Conservation (phyloP, 1,139 yeast species). For the Yamadazyma atlantica region DNA sequence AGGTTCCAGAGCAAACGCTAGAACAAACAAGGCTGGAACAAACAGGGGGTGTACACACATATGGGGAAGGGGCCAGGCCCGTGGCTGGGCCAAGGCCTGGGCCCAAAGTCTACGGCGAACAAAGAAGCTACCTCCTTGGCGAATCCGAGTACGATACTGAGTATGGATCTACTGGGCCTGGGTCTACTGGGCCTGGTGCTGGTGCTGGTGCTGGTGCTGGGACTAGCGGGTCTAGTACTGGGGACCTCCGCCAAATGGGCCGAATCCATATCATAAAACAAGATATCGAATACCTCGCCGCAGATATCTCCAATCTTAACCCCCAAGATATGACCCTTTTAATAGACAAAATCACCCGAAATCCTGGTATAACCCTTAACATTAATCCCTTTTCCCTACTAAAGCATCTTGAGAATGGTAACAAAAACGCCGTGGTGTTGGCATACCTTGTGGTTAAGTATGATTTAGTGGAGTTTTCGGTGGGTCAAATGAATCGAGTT, state of each 20-base stretch:
- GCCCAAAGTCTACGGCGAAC: slow-evolving; percentile 22
- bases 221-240: too few relatives aligned
- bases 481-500: too few relatives aligned
- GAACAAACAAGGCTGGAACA: too few relatives aligned
- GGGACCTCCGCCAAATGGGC: slow-evolving; percentile 6
- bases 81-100: too few relatives aligned
- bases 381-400: not conserved
- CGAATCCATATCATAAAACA: slow-evolving; percentile 5
- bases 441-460: not conserved
- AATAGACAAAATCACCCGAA: not conserved
- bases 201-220: too few relatives aligned
- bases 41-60: too few relatives aligned
- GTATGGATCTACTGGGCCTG: too few relatives aligned
- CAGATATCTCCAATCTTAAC: slow-evolving; percentile 1
- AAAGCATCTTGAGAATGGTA: not conserved
- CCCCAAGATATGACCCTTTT: not conserved
- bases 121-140: slow-evolving; percentile 23
- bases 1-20: too few relatives aligned
- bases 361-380: not conserved
- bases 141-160: too few relatives aligned
- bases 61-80: too few relatives aligned
- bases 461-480: not conserved
- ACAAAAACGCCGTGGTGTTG: not conserved
- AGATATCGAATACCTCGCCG: slow-evolving; percentile 7
- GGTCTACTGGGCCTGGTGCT: too few relatives aligned